Conservation (phyloP, 257 asterid species). For the Solanum etuberosum region DNA sequence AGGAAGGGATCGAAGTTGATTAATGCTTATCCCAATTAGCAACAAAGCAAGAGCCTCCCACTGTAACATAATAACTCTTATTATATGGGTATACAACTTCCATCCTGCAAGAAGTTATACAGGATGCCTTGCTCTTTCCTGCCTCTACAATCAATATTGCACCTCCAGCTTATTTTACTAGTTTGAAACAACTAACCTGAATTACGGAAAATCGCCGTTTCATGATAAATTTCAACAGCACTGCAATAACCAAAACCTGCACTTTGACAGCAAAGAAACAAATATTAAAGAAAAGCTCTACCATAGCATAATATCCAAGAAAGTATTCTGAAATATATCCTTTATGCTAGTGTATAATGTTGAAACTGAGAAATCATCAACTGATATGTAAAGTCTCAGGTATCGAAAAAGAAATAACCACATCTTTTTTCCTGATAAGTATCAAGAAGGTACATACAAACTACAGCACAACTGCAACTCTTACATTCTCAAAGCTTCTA, state of each 20-base stretch:
- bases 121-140: not conserved
- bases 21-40: constrained; percentile 91
- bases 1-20: constrained; percentile 83
- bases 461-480: not conserved
- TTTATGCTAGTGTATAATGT: not conserved
- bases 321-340: not conserved
- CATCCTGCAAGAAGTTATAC: not conserved
- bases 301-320: not conserved
- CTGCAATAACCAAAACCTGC: constrained; percentile 97
- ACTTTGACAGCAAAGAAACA: constrained; percentile 2
- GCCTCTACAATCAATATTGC: not conserved
- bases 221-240: constrained; percentile 81
- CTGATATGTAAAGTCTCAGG: not conserved
- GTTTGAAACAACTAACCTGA: constrained; percentile 52
- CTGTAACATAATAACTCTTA: constrained; percentile 24
- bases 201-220: constrained; percentile 79
- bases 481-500: not conserved
- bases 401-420: not conserved
- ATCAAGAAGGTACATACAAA: not conserved
- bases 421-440: not conserved
- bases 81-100: not conserved
- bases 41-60: constrained; percentile 99
- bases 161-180: not conserved
- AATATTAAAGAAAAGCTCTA: not conserved
- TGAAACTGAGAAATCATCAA: not conserved